Conservation (phyloP, 2,329 filamentous ascomycete genomes). For the Nectriaceae sp. region DNA sequence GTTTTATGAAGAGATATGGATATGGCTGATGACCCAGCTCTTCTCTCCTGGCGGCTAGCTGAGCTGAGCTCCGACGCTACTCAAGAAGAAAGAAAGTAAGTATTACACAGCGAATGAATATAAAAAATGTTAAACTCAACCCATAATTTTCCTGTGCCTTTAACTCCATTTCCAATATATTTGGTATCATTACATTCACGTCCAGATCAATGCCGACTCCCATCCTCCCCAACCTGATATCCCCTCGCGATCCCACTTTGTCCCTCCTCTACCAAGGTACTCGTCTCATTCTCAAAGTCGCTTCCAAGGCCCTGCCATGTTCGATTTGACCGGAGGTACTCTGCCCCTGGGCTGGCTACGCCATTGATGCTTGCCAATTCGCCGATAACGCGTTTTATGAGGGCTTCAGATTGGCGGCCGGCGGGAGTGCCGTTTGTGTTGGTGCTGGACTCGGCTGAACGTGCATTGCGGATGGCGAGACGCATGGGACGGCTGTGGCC, state of each 20-base stretch:
- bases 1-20: too few species aligned
- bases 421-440: conserved; percentile 13
- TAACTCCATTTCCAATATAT: background rate
- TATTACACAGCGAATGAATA: background rate
- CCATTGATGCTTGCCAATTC: conserved; percentile 83
- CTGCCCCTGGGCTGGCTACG: conserved; percentile 86
- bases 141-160: background rate
- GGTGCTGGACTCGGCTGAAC: conserved; percentile 10
- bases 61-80: background rate
- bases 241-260: conserved; percentile 85
- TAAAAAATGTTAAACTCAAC: background rate
- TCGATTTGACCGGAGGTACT: conserved; percentile 77
- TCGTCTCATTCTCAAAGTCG: conserved; percentile 68
- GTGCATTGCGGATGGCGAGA: conserved; percentile 35
- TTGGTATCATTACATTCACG: background rate
- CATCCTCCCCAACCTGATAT: conserved; percentile 70
- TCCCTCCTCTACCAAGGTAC: conserved; percentile 79
- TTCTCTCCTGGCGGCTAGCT: too few species aligned
- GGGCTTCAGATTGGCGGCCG: conserved; percentile 22
- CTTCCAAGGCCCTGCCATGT: conserved; percentile 92
- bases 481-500: conserved; percentile 77
- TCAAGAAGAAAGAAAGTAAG: background rate
- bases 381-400: conserved; percentile 62
- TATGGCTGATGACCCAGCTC: too few species aligned
- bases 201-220: conserved; percentile 13